Percentiles rank a stretch among this genome's conserved stretches.
Evolutionary conservation across 805 yeast species (phyloP).

Genomic region (Pichia rugopelliculosa): DNA sequence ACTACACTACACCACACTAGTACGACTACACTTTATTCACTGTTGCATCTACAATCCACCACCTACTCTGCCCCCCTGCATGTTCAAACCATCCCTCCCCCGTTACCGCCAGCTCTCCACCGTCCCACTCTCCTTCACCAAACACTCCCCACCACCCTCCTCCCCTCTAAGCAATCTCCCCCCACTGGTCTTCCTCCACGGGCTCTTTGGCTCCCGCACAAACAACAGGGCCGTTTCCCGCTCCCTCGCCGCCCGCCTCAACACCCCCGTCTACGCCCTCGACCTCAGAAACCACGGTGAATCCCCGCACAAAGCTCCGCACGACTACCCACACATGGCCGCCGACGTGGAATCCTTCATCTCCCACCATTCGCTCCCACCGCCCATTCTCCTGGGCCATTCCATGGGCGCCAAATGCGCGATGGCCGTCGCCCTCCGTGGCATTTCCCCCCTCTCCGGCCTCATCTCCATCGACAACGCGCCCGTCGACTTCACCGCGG

Average conservation of each 20-base stretch:
- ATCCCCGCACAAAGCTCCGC: slow-evolving; percentile 69
- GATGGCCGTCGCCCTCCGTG: slow-evolving; percentile 73
- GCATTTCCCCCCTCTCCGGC: slow-evolving; percentile 53
- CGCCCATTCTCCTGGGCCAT: slow-evolving; percentile 68
- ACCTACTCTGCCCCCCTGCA: too few species aligned
- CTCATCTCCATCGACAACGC: slow-evolving; percentile 84
- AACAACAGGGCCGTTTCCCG: slow-evolving; percentile 64
- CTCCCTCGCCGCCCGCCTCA: background rate
- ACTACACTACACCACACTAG: too few species aligned
- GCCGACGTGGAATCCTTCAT: slow-evolving; percentile 80
- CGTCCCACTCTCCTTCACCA: slow-evolving; percentile 35
- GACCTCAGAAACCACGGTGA: slow-evolving; percentile 80
- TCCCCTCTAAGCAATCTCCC: slow-evolving; percentile 8
- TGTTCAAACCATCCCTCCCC: background rate
- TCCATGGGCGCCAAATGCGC: slow-evolving; percentile 94
- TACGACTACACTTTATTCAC: too few species aligned
- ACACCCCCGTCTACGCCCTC: background rate
- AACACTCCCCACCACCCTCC: slow-evolving; percentile 17
- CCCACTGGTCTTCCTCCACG: slow-evolving; percentile 80
- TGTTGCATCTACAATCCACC: too few species aligned
- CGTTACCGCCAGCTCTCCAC: background rate
- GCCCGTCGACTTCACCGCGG: slow-evolving; percentile 59
- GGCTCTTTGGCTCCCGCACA: slow-evolving; percentile 77
- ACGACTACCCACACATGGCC: slow-evolving; percentile 75
- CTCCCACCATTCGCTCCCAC: slow-evolving; percentile 32